These are phyloP conservation scores for Botrytis porri DNA, from an alignment of 2,329 filamentous ascomycete genomes.

Conservation along the genomic window DNA sequence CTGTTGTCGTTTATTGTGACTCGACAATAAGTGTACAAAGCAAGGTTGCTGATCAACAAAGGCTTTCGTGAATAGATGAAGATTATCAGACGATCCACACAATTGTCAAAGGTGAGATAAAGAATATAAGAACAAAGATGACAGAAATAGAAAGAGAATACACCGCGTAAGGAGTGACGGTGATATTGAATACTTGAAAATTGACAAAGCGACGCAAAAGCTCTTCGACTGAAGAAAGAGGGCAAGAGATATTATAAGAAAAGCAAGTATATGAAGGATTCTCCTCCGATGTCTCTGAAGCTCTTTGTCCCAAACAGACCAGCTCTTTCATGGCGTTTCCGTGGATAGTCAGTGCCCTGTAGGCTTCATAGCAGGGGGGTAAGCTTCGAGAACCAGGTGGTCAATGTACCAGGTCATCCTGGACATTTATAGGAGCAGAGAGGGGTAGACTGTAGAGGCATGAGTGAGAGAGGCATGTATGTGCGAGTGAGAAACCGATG, in stretches of 20 bases:
- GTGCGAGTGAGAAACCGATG: neutral
- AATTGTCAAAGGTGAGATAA: neutral
- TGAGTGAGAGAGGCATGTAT: neutral
- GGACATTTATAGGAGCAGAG: neutral
- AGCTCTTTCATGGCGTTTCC: neutral
- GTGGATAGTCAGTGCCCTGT: constrained; percentile 3
- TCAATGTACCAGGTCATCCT: neutral
- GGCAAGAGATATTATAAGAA: constrained; percentile 16
- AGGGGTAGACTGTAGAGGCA: neutral
- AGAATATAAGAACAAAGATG: neutral
- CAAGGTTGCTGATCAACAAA: neutral
- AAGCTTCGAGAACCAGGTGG: neutral
- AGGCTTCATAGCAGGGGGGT: constrained; percentile 6
- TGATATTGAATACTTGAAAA: neutral
- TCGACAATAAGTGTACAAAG: constrained; percentile 2
- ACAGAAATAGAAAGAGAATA: constrained; percentile 20
- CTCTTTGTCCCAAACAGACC: constrained; percentile 13
- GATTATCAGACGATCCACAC: neutral
- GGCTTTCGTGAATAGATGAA: neutral
- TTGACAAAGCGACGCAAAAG: constrained; percentile 10
- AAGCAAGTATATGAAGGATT: neutral
- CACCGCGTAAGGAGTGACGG: constrained; percentile 39
- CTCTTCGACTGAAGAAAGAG: constrained; percentile 4
- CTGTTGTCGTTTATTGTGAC: neutral
- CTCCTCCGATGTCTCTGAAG: too few species aligned